These are phyloP conservation scores for Panellus pusillus DNA, from an alignment of 768 basidiomycete genomes.

Conservation along the genomic window DNA sequence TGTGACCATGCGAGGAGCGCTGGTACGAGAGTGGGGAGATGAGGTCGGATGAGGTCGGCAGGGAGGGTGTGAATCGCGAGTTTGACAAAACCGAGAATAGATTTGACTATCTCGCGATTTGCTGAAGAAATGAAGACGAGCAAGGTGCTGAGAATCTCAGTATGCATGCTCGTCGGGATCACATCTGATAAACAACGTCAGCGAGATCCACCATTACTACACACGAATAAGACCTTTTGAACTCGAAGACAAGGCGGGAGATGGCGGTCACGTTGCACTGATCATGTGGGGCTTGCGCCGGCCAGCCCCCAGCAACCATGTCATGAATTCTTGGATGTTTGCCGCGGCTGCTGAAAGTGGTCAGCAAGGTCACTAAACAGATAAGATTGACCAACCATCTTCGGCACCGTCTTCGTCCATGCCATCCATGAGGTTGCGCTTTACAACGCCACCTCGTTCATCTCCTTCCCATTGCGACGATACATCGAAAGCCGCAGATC, in stretches of 20 bases:
- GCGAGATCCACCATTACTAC: background rate
- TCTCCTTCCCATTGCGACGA: conserved; percentile 90
- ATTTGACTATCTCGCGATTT: conserved; percentile 98
- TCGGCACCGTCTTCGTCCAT: conserved; percentile 72
- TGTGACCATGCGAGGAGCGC: conserved; percentile 90
- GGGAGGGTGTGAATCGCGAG: conserved; percentile 88
- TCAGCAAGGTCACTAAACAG: conserved; percentile 3
- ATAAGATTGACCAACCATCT: conserved; percentile 39
- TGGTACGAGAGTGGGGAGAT: conserved; percentile 77
- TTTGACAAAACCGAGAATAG: conserved; percentile 92
- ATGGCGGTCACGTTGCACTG: conserved; percentile 95
- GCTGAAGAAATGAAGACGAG: conserved; percentile 89
- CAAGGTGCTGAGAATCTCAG: conserved; percentile 83
- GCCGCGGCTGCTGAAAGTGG: conserved; percentile 49
- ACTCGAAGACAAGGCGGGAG: conserved; percentile 93
- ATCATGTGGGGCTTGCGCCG: conserved; percentile 95
- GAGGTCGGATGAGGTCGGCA: conserved; percentile 66
- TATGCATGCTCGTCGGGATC: conserved; percentile 70
- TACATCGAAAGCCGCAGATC: conserved; percentile 86
- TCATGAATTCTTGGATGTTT: conserved; percentile 88
- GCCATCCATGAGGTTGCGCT: conserved; percentile 71
- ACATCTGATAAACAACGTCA: conserved; percentile 45
- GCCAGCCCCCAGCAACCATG: conserved; percentile 98
- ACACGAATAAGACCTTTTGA: conserved; percentile 67
- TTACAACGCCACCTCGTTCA: conserved; percentile 81